Conservation (phyloP, 2,329 filamentous ascomycete genomes). For the Microdochium nivale region DNA sequence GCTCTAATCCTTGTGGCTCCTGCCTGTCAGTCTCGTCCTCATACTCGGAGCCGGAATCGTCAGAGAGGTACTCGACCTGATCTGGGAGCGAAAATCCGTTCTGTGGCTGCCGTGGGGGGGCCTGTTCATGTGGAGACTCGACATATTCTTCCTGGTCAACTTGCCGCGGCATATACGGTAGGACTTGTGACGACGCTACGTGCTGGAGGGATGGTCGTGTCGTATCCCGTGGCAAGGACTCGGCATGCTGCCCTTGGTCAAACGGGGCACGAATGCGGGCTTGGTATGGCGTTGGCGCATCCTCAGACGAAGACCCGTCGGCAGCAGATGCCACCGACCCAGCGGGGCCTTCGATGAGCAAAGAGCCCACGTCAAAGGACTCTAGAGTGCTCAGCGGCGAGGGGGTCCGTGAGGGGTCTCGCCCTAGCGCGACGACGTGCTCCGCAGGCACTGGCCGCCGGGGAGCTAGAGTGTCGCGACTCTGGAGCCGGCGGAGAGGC, state of each 20-base stretch:
- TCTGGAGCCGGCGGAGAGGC: neutral
- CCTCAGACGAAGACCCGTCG: neutral
- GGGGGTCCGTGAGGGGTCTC: neutral
- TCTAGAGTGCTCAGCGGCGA: neutral
- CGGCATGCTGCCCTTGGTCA: neutral
- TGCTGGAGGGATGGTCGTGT: too few relatives aligned
- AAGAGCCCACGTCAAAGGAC: neutral
- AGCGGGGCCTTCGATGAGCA: neutral
- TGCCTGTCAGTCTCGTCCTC: neutral
- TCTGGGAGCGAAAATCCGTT: neutral
- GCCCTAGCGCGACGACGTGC: neutral
- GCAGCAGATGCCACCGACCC: neutral
- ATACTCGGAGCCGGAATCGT: neutral
- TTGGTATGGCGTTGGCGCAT: neutral
- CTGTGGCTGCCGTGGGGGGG: neutral
- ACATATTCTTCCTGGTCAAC: neutral
- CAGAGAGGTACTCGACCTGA: neutral
- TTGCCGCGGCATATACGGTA: neutral
- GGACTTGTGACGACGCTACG: too few relatives aligned
- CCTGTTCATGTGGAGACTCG: neutral
- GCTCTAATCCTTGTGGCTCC: neutral
- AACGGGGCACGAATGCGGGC: neutral
- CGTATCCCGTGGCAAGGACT: neutral
- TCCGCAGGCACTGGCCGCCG: neutral
- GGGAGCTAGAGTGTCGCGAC: too few relatives aligned